A percentile compares a stretch with the other conserved stretches of the same genome.
Evolutionary conservation across 192 early-diverging fungal genomes (phyloP).

Genomic region (Coemansia umbellata): DNA sequence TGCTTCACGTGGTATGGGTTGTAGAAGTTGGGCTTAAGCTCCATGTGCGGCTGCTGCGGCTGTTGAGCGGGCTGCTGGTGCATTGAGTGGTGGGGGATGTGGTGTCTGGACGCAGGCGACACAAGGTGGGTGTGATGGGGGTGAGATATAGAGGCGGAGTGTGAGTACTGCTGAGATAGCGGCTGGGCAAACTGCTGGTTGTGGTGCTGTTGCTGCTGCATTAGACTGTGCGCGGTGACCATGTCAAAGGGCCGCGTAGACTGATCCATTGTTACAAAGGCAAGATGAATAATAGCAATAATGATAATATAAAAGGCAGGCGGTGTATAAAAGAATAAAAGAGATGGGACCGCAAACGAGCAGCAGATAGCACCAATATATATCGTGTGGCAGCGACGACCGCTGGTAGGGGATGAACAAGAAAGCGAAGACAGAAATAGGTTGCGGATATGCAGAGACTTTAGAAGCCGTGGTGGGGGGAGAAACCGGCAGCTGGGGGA

Average conservation of each 20-base stretch:
- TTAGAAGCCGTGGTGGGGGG: no score
- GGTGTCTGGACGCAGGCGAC: no score
- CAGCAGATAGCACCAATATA: not conserved
- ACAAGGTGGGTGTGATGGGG: not conserved
- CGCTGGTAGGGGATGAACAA: not conserved
- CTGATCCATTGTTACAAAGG: constrained; percentile 12
- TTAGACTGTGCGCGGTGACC: constrained; percentile 5
- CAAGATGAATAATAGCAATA: not conserved
- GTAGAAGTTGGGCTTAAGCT: constrained; percentile 68
- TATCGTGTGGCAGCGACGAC: no score
- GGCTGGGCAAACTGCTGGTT: constrained; percentile 4
- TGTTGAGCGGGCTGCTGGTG: not conserved
- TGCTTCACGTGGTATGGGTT: constrained; percentile 77
- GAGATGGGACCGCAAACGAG: not conserved
- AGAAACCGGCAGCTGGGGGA: no score
- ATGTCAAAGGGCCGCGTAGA: constrained; percentile 16
- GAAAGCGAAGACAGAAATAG: not conserved
- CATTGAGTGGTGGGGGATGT: not conserved
- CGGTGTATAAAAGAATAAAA: not conserved
- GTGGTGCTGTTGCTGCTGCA: constrained; percentile 10
- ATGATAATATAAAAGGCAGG: not conserved
- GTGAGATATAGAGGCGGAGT: not conserved
- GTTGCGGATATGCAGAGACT: not conserved
- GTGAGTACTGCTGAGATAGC: not conserved
- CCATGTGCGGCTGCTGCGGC: constrained; percentile 22